These are phyloP conservation scores for Lichtheimia ornata DNA, from an alignment of 371 early-diverging fungal species.

Conservation along the genomic window DNA sequence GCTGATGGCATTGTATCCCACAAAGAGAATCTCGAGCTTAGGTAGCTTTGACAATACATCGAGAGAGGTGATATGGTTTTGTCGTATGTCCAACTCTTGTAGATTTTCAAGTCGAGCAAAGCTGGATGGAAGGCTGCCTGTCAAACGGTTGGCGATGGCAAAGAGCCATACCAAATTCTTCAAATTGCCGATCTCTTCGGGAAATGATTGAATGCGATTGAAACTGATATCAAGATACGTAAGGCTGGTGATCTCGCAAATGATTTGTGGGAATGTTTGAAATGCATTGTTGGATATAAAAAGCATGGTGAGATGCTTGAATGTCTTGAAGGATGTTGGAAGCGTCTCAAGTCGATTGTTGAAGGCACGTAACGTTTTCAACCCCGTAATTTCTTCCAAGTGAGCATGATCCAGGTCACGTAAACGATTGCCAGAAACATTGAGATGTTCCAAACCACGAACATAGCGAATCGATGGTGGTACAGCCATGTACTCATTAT, in stretches of 20 bases:
- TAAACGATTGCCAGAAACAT: constrained; percentile 79
- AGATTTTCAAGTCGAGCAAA: constrained; percentile 62
- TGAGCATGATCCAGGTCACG: constrained; percentile 57
- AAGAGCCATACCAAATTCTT: constrained; percentile 57
- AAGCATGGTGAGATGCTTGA: constrained; percentile 61
- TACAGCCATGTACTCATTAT: constrained; percentile 64
- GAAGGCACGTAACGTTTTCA: constrained; percentile 65
- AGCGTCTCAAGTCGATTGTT: constrained; percentile 73
- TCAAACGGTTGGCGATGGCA: constrained; percentile 74
- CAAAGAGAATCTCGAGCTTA: constrained; percentile 59
- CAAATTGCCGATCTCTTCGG: constrained; percentile 74
- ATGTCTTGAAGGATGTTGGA: constrained; percentile 58
- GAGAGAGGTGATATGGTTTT: constrained; percentile 69
- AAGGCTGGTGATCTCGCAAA: constrained; percentile 62
- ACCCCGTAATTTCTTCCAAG: constrained; percentile 54
- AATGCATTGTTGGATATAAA: constrained; percentile 79
- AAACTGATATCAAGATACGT: constrained; percentile 81
- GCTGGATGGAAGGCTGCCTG: constrained; percentile 65
- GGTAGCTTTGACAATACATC: constrained; percentile 59
- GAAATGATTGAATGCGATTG: constrained; percentile 76
- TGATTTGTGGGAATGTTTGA: constrained; percentile 58
- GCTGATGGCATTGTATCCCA: constrained; percentile 70
- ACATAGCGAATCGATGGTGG: constrained; percentile 64
- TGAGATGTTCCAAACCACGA: constrained; percentile 62
- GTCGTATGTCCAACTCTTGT: constrained; percentile 74